Evolutionary conservation across 257 asterid species (phyloP), one percentile per base, ranked within the genome.

Genomic region (Solanum rostratum): DNA sequence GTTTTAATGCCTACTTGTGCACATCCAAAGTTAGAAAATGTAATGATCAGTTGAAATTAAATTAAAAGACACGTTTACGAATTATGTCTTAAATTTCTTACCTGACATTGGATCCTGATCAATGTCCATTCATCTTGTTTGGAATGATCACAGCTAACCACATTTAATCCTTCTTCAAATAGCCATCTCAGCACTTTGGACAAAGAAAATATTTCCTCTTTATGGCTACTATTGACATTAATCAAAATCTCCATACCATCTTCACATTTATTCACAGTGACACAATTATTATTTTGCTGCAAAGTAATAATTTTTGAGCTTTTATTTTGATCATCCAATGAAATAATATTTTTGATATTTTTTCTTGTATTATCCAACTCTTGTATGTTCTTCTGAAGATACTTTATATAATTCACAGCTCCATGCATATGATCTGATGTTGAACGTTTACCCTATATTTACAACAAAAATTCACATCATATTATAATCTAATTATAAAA

Each of bases 31-130:
- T 33, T 33, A 4, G 39, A 33, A 1, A 33, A 1, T 5, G 4
- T 4, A 33, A 33, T 33, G 39, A 33, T 33, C 6, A 33, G 39
- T 33, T 33, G 3, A 33, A 5, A 33, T 33, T 33, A 33, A 33
- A 5, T 33, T 33, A 33, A 33, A 33, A 33, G 5, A 0, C 5
- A 33, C 5, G 39, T 33, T 33, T 33, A 33, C 4, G 39, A 33
- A 33, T 33, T 39, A 20, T 39, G 15, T 1, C 15, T 59, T 16
- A 27, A 19, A 27, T 22, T 49, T 33, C 11, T 39, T 87, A 87
- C 92, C 92, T 87, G 65, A 62, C 85, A 45, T 14, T 83, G 92
- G 53, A 90, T 84, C 84, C 82, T 87, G 79, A 88, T 85, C 43
- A 87, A 86, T 57, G 46, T 63, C 76, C 50, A 30, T 39, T 83